A percentile compares a stretch with the other conserved stretches of the same genome.
Evolutionary conservation across 148 eudicot species (phyloP).

Genomic region (Suaeda aralocaspica): DNA sequence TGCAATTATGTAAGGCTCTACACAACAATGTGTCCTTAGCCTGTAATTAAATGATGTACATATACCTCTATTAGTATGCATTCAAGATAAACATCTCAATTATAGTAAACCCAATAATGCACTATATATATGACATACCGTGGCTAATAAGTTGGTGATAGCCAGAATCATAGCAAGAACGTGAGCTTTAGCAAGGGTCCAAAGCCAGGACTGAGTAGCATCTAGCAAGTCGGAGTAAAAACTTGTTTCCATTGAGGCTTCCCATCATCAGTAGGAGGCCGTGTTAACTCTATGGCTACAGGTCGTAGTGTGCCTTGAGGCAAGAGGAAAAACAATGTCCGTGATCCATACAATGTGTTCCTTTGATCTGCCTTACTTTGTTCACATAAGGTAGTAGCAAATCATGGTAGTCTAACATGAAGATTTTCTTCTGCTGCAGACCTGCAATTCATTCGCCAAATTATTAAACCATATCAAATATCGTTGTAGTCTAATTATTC

Average conservation of each 20-base stretch:
- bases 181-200: constrained; percentile 86
- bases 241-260: constrained; percentile 71
- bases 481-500: neutral
- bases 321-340: constrained; percentile 59
- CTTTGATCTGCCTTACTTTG: constrained; percentile 54
- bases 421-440: constrained; percentile 53
- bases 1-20: constrained; percentile 72
- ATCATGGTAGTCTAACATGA: constrained; percentile 81
- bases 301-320: constrained; percentile 46
- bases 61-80: no score
- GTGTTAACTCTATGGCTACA: constrained; percentile 62
- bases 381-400: constrained; percentile 60
- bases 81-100: no score
- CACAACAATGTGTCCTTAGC: constrained; percentile 50
- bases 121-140: constrained; percentile 35
- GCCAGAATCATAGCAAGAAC: constrained; percentile 82
- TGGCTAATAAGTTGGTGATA: constrained; percentile 73
- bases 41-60: constrained; percentile 1
- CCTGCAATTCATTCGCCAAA: constrained; percentile 34
- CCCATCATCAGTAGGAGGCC: constrained; percentile 52
- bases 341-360: constrained; percentile 71
- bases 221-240: constrained; percentile 41
- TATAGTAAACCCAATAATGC: no score
- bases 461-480: neutral
- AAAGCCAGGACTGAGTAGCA: constrained; percentile 69